Conservation (phyloP, 2,329 filamentous ascomycete species). For the Bipolaris zeicola region DNA sequence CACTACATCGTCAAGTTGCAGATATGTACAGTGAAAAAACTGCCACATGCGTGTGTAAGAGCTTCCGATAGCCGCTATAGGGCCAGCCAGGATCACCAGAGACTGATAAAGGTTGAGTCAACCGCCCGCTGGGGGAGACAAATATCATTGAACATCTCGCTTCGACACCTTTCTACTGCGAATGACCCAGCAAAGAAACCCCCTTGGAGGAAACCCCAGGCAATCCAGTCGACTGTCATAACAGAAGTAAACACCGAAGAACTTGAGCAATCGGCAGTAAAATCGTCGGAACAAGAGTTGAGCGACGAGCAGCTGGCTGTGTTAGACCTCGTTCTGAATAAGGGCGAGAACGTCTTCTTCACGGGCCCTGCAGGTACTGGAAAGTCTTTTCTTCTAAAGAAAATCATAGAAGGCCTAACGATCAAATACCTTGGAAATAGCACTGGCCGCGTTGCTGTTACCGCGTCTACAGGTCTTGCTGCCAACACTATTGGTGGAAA, state of each 20-base stretch:
- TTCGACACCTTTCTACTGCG: not conserved
- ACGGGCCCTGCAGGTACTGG: constrained; percentile 94
- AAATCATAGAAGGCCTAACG: constrained; percentile 82
- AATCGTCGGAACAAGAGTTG: not conserved
- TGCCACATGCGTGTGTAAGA: too few species aligned
- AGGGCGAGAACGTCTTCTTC: constrained; percentile 91
- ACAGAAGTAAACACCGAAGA: not conserved
- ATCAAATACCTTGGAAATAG: constrained; percentile 72
- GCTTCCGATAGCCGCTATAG: too few species aligned
- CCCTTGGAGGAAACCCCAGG: not conserved
- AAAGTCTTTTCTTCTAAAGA: constrained; percentile 92
- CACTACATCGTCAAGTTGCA: too few species aligned
- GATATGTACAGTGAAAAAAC: too few species aligned
- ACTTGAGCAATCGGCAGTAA: not conserved
- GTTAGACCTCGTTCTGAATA: constrained; percentile 77
- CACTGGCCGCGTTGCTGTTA: constrained; percentile 85
- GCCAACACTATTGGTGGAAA: constrained; percentile 97
- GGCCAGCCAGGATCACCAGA: not conserved
- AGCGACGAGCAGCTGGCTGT: constrained; percentile 88
- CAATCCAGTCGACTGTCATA: not conserved
- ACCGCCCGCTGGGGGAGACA: not conserved
- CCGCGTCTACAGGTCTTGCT: constrained; percentile 91
- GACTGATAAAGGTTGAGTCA: not conserved
- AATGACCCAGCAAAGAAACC: not conserved
- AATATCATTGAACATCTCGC: not conserved